phyloP scores from a whole-genome alignment of 2,329 filamentous ascomycete species.

The Fusarium metavorans region DNA sequence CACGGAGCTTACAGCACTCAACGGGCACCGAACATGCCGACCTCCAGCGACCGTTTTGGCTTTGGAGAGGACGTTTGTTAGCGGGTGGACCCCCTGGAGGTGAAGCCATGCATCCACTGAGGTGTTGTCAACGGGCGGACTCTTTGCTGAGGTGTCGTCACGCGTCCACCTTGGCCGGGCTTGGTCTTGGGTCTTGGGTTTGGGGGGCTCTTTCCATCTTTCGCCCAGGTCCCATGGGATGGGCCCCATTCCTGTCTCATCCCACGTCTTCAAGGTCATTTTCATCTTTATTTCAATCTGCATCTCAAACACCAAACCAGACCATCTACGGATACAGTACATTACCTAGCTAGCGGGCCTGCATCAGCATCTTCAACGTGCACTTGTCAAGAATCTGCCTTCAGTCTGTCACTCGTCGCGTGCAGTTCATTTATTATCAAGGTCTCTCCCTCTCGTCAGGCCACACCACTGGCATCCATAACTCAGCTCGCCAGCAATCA shows the following conservation, averaged over 20 bases:
- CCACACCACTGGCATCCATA: conserved; percentile 30
- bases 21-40: conserved; percentile 23
- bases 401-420: background rate
- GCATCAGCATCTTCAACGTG: conserved; percentile 23
- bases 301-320: conserved; percentile 1
- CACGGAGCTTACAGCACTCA: conserved; percentile 5
- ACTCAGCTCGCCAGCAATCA: conserved; percentile 5
- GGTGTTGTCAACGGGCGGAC: conserved; percentile 10
- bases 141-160: conserved; percentile 20
- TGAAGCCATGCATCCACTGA: background rate
- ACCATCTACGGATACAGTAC: background rate
- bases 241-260: conserved; percentile 13
- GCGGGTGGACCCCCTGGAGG: conserved; percentile 26
- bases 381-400: conserved; percentile 1
- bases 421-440: background rate
- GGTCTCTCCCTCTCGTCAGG: conserved; percentile 8
- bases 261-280: conserved; percentile 13
- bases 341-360: background rate
- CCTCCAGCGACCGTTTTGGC: conserved; percentile 22
- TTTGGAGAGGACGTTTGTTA: conserved; percentile 18
- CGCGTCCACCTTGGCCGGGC: conserved; percentile 3
- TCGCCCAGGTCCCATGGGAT: conserved; percentile 29
- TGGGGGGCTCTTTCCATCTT: conserved; percentile 20
- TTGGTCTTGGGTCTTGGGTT: background rate
- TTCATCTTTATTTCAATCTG: conserved; percentile 39